phyloP scores from a whole-genome alignment of 345 rosid species.

The Citrus medica region DNA sequence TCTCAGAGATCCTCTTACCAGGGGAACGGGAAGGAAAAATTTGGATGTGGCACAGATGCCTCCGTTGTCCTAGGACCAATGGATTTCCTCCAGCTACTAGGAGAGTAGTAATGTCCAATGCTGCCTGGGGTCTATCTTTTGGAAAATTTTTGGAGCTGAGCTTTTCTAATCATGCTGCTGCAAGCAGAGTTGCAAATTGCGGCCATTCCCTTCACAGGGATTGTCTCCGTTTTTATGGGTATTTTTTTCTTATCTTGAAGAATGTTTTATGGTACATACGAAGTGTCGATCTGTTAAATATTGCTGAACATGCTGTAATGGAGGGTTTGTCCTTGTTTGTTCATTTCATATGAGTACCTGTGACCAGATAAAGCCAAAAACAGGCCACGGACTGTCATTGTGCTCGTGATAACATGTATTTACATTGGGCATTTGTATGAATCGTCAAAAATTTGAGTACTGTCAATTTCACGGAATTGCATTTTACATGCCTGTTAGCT shows the following conservation, averaged over 20 bases:
- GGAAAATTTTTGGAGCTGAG: conserved; percentile 97
- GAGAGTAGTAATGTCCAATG: conserved; percentile 95
- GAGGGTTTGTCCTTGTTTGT: background rate
- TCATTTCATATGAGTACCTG: background rate
- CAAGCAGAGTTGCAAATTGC: conserved; percentile 97
- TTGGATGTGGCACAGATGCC: conserved; percentile 99
- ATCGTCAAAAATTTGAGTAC: background rate
- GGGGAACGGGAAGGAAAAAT: conserved; percentile 94
- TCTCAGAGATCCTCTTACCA: conserved; percentile 56
- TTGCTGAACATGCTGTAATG: background rate
- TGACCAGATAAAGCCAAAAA: background rate
- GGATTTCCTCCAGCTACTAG: conserved; percentile 95
- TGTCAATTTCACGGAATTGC: background rate
- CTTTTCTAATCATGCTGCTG: conserved; percentile 98
- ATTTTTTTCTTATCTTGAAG: conserved; percentile 19
- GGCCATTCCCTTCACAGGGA: conserved; percentile 99
- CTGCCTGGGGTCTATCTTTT: conserved; percentile 97
- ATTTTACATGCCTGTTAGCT: background rate
- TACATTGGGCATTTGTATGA: background rate
- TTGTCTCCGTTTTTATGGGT: conserved; percentile 99
- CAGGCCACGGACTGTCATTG: background rate
- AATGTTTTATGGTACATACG: background rate
- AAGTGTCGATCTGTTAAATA: background rate
- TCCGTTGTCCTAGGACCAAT: conserved; percentile 73
- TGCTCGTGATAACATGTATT: background rate